These are phyloP conservation scores for Fusarium foetens DNA, from an alignment of 2,329 filamentous ascomycete genomes.

Conservation along the genomic window DNA sequence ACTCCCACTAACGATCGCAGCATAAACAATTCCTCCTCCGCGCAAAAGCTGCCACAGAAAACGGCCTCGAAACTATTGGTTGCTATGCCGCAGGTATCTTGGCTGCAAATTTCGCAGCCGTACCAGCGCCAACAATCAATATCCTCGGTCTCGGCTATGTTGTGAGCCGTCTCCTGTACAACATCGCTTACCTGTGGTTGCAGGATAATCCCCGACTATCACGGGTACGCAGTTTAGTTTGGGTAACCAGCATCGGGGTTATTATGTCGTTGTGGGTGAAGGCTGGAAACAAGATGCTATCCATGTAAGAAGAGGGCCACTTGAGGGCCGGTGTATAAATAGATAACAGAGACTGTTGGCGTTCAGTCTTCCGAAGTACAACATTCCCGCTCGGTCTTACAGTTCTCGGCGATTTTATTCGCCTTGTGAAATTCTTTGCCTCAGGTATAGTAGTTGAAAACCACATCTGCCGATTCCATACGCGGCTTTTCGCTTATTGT, in stretches of 20 bases:
- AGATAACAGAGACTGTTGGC: background rate
- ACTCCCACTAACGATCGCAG: constrained; percentile 41
- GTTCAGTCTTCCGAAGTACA: background rate
- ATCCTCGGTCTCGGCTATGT: constrained; percentile 53
- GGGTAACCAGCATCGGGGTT: constrained; percentile 49
- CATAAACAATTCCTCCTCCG: constrained; percentile 65
- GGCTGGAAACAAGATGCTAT: constrained; percentile 49
- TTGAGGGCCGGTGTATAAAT: background rate
- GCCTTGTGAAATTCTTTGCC: constrained; percentile 10
- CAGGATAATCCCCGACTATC: constrained; percentile 54
- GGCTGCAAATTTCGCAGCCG: constrained; percentile 58
- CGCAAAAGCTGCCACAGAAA: constrained; percentile 60
- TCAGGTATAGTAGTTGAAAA: constrained; percentile 12
- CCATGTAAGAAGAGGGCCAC: constrained; percentile 5
- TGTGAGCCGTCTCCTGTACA: constrained; percentile 53
- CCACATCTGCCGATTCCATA: constrained; percentile 22
- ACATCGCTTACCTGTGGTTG: constrained; percentile 56
- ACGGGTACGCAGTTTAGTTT: constrained; percentile 52
- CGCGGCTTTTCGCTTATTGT: constrained; percentile 4
- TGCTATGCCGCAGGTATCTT: constrained; percentile 56
- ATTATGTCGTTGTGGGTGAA: constrained; percentile 54
- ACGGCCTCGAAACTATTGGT: constrained; percentile 58
- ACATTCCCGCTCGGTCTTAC: background rate
- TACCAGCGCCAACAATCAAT: constrained; percentile 54
- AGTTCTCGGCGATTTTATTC: constrained; percentile 20